These are phyloP conservation scores for Pleurotus tuoliensis DNA, from an alignment of 768 basidiomycete genomes.

Conservation along the genomic window DNA sequence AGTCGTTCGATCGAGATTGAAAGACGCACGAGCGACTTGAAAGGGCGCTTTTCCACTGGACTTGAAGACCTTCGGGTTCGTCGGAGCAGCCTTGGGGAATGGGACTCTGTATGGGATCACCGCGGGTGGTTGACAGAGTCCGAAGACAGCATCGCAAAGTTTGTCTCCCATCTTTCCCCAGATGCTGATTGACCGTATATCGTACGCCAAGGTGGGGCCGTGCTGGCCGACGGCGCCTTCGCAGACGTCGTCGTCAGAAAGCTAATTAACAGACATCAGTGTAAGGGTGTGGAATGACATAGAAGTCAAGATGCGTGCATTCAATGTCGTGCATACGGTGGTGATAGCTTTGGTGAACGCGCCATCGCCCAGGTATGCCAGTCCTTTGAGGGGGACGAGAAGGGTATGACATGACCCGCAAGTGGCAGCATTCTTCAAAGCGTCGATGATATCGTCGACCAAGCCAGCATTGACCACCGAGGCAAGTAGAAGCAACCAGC, in stretches of 20 bases:
- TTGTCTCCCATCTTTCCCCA: constrained; percentile 46
- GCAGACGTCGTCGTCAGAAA: constrained; percentile 57
- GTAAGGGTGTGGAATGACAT: background rate
- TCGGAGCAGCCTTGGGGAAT: constrained; percentile 39
- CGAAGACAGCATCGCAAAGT: constrained; percentile 52
- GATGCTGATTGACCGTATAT: constrained; percentile 44
- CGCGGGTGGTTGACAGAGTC: constrained; percentile 46
- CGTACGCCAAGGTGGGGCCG: constrained; percentile 57
- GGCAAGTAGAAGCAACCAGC: constrained; percentile 4
- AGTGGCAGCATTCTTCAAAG: constrained; percentile 40
- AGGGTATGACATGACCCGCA: constrained; percentile 52
- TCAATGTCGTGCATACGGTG: constrained; percentile 38
- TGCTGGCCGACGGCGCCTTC: constrained; percentile 44
- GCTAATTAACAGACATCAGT: constrained; percentile 21
- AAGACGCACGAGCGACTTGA: constrained; percentile 37
- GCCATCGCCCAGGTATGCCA: constrained; percentile 46
- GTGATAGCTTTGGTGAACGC: constrained; percentile 40
- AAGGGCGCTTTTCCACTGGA: constrained; percentile 41
- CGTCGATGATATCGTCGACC: constrained; percentile 37
- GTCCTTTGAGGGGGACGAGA: constrained; percentile 38
- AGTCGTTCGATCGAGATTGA: too few species aligned
- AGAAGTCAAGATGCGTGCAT: constrained; percentile 22
- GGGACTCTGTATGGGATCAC: constrained; percentile 41
- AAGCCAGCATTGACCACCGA: constrained; percentile 23
- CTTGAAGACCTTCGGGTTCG: constrained; percentile 26